Base-by-base conservation (phyloP, 1,284 basidiomycete species). In the Coniophora puteana region DNA sequence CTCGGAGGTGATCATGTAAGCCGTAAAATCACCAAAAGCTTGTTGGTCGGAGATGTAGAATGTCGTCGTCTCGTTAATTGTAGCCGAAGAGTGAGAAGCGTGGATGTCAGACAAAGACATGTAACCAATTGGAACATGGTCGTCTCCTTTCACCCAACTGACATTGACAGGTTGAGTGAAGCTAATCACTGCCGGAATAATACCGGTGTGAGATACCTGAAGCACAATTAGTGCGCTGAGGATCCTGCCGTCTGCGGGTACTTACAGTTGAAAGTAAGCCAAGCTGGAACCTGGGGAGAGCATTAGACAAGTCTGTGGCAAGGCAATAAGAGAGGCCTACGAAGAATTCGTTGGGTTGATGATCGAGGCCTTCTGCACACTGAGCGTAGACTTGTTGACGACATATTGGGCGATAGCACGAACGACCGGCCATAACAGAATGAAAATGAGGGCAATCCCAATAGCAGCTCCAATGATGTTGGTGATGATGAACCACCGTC, bases 341-440 rank as follows among this genome's bases (percentile, higher is more conserved):
- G 73, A 74, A 8, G 52, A 57, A 47, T 83, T 83, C 12, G 65
- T 53, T 5, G 79, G 73, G 23, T 58, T 62, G 1, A 62, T 63
- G 40, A 83, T 82, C 4, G 59, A 58, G 4, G 72, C 78, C 17
- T 55, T 53, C 27, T 78, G 63, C 28, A 85, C 63, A 39, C 76
- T 66, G 28, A 85, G 61, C 12, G 67, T 67, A 26, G 71, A 63
- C 32, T 68, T 65, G 46, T 81, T 76, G 20, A 84, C 70, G 21
- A 83, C 70, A 22, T 76, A 68, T 48, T 83, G 80, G 22, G 74
- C 69, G 45, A 84, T 79, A 28, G 82, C 81, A 36, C 64, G 68
- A 41, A 85, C 65, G 43, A 85, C 76, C 5, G 82, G 81, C 55
- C 74, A 85, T 17, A 83, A 58, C 20, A 83, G 38, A 44, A 84